phyloP scores from a whole-genome alignment of 2,329 filamentous ascomycete species.

The Malbranchea cinnamomea region DNA sequence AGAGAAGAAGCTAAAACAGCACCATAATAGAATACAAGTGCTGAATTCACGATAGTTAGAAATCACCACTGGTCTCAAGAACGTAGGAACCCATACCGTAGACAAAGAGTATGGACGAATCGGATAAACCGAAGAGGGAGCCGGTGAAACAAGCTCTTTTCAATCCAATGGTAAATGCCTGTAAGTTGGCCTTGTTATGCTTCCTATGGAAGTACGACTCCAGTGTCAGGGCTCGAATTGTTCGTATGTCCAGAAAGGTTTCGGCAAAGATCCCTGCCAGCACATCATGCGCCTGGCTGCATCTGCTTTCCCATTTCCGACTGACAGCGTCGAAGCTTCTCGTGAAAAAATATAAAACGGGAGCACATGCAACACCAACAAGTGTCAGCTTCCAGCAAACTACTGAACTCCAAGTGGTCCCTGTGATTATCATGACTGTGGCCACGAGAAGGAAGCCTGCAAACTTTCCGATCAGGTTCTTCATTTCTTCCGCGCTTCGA shows the following conservation, averaged over 20 bases:
- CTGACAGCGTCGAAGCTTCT: constrained; percentile 50
- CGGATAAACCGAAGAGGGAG: constrained; percentile 60
- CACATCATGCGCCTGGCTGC: constrained; percentile 46
- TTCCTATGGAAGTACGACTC: constrained; percentile 56
- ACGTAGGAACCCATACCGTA: constrained; percentile 28
- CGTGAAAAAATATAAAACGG: constrained; percentile 52
- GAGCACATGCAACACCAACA: constrained; percentile 54
- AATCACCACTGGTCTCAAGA: not conserved
- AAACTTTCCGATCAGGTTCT: constrained; percentile 67
- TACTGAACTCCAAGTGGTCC: constrained; percentile 57
- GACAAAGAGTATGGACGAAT: constrained; percentile 55
- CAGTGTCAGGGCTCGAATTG: constrained; percentile 59
- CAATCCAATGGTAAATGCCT: constrained; percentile 46
- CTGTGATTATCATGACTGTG: constrained; percentile 50
- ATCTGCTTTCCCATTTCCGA: constrained; percentile 55
- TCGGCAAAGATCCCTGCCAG: constrained; percentile 55
- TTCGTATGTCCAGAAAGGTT: constrained; percentile 62
- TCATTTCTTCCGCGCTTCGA: constrained; percentile 73
- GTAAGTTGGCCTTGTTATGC: constrained; percentile 37
- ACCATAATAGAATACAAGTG: constrained; percentile 74
- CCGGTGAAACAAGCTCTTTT: constrained; percentile 53
- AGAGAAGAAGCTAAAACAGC: constrained; percentile 43
- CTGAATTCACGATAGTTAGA: constrained; percentile 18
- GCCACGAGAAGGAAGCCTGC: constrained; percentile 55
- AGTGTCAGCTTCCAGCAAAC: constrained; percentile 70